Conservation (phyloP, 2,329 filamentous ascomycete species). For the Ceratocystis harringtonii region DNA sequence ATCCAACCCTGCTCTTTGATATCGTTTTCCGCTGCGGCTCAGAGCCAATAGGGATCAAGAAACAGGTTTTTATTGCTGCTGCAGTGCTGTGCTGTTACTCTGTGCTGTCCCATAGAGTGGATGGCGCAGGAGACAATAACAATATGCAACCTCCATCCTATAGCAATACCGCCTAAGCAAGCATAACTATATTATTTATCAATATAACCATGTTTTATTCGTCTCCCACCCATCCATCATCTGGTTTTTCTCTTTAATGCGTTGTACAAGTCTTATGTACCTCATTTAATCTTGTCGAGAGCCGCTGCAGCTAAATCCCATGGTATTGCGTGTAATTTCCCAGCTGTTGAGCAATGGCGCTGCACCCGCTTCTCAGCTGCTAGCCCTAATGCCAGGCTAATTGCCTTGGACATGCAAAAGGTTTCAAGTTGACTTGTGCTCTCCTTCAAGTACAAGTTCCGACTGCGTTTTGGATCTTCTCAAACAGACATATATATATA, state of each 20-base stretch:
- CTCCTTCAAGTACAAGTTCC: not conserved
- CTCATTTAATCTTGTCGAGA: too few species aligned
- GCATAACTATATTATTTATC: too few species aligned
- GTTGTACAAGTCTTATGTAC: not conserved
- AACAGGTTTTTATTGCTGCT: conserved; percentile 2
- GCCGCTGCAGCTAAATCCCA: too few species aligned
- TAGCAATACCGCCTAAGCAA: not conserved
- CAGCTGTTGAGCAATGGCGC: too few species aligned
- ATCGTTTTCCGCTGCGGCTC: not conserved
- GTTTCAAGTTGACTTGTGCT: not conserved
- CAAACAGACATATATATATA: not conserved
- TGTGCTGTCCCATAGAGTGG: not conserved
- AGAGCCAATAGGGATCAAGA: not conserved
- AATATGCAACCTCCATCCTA: not conserved
- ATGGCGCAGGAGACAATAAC: conserved; percentile 4
- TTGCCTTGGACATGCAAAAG: not conserved
- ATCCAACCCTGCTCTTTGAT: not conserved
- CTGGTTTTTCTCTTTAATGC: not conserved
- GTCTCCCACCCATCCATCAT: not conserved
- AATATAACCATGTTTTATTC: too few species aligned
- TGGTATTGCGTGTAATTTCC: too few species aligned
- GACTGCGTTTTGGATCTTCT: not conserved
- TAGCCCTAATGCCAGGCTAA: not conserved
- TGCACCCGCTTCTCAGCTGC: too few species aligned
- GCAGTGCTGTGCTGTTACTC: not conserved